These are phyloP conservation scores for Echium plantagineum DNA, from an alignment of 257 asterid species.

Conservation along the genomic window DNA sequence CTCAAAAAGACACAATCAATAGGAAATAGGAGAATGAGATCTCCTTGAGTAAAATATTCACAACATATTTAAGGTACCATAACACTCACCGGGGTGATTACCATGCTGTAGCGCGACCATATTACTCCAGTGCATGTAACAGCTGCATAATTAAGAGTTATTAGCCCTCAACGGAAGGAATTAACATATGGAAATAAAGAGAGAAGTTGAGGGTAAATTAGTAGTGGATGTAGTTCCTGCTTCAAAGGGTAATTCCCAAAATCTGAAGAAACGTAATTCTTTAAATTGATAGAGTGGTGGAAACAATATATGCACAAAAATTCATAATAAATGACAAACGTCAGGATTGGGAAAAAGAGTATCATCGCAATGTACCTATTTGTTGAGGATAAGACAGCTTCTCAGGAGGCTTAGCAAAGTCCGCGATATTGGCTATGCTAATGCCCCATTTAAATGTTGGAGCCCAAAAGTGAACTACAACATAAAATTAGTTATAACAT, in stretches of 20 bases:
- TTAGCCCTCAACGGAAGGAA: not conserved
- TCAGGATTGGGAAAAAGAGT: not conserved
- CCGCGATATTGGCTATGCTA: conserved; percentile 3
- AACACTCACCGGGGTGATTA: conserved; percentile 3
- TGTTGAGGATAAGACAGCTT: conserved; percentile 5
- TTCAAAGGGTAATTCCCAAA: too few species aligned
- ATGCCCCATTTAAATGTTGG: conserved; percentile 11
- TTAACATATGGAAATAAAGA: not conserved
- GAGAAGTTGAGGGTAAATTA: not conserved
- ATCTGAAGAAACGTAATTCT: not conserved
- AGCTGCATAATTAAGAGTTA: not conserved
- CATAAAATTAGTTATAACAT: not conserved
- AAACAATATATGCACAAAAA: not conserved
- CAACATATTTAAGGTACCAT: not conserved
- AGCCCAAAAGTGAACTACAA: conserved; percentile 9
- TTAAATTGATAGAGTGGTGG: not conserved
- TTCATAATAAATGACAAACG: not conserved
- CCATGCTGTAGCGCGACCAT: conserved; percentile 5
- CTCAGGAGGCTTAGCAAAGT: not conserved
- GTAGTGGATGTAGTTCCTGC: not conserved
- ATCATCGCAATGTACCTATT: not conserved
- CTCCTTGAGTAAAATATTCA: not conserved
- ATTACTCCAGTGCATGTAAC: not conserved
- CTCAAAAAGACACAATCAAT: not conserved
- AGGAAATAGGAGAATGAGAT: not conserved